phyloP scores from a whole-genome alignment of 2,329 filamentous ascomycete genomes.

The Claviceps fusiformis region DNA sequence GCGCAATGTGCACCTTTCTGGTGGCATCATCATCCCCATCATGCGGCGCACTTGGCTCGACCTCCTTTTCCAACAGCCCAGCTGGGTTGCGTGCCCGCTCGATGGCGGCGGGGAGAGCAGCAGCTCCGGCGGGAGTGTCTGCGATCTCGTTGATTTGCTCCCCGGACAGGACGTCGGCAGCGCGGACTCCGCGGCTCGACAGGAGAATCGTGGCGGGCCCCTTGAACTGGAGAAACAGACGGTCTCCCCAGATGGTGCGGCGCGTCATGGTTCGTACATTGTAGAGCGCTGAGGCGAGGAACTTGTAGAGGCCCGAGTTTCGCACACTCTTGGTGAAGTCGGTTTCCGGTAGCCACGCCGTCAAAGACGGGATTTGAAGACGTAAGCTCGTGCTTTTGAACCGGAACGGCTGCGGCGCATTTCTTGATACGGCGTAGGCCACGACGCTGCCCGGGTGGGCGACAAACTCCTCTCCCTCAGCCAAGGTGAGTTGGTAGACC shows the following conservation, averaged over 20 bases:
- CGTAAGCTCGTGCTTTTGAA: conserved; percentile 65
- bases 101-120: conserved; percentile 48
- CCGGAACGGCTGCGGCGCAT: conserved; percentile 69
- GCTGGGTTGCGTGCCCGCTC: conserved; percentile 29
- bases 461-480: conserved; percentile 76
- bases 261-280: conserved; percentile 62
- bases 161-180: conserved; percentile 64
- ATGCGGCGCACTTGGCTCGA: conserved; percentile 11
- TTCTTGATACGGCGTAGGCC: conserved; percentile 68
- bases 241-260: conserved; percentile 82
- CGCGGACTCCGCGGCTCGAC: conserved; percentile 69
- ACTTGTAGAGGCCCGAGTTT: conserved; percentile 59
- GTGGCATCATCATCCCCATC: conserved; percentile 23
- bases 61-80: conserved; percentile 5
- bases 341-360: conserved; percentile 53
- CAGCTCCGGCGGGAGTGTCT: conserved; percentile 51
- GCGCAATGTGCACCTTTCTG: conserved; percentile 40
- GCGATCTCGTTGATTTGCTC: conserved; percentile 85
- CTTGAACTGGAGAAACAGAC: conserved; percentile 80
- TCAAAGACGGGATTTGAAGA: conserved; percentile 61
- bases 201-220: conserved; percentile 78
- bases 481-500: conserved; percentile 72
- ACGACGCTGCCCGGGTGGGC: conserved; percentile 86
- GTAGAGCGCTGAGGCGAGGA: conserved; percentile 50
- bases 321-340: conserved; percentile 63